phyloP scores from a whole-genome alignment of 495 filamentous ascomycete species.

The Lichina pygmaea region DNA sequence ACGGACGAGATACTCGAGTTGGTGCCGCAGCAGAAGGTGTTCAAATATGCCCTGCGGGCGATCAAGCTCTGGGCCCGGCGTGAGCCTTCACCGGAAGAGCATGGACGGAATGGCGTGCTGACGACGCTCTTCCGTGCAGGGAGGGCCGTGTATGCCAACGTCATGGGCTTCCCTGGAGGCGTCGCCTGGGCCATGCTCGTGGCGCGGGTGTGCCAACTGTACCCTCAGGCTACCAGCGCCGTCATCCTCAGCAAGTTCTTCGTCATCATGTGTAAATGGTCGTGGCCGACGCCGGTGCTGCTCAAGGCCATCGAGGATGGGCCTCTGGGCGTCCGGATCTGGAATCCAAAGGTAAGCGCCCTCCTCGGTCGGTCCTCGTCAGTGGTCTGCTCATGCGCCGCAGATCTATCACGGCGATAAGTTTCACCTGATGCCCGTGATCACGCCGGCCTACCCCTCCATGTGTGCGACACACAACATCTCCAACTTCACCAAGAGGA shows the following conservation, averaged over 20 bases:
- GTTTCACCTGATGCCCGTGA: conserved; percentile 85
- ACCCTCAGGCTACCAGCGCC: conserved; percentile 69
- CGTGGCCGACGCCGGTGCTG: conserved; percentile 76
- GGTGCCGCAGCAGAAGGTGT: conserved; percentile 71
- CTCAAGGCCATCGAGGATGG: conserved; percentile 74
- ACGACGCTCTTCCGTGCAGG: conserved; percentile 11
- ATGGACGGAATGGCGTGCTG: neutral
- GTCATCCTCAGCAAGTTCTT: conserved; percentile 84
- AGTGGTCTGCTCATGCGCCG: conserved; percentile 3
- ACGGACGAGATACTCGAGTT: conserved; percentile 72
- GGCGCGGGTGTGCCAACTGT: conserved; percentile 87
- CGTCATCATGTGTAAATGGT: conserved; percentile 67
- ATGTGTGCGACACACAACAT: conserved; percentile 96
- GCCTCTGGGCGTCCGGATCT: conserved; percentile 53
- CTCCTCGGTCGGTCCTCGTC: neutral
- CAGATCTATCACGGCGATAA: conserved; percentile 59
- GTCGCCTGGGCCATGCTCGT: conserved; percentile 97
- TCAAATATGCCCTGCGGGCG: conserved; percentile 61
- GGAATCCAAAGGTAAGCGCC: conserved; percentile 60
- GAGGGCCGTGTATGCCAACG: conserved; percentile 78
- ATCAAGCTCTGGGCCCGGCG: conserved; percentile 94
- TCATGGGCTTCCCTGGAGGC: conserved; percentile 87
- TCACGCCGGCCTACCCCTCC: conserved; percentile 79
- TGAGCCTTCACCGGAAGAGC: conserved; percentile 9
- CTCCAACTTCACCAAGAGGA: conserved; percentile 52